Conservation (phyloP, 2,329 filamentous ascomycete genomes). For the Xylariales sp. region DNA sequence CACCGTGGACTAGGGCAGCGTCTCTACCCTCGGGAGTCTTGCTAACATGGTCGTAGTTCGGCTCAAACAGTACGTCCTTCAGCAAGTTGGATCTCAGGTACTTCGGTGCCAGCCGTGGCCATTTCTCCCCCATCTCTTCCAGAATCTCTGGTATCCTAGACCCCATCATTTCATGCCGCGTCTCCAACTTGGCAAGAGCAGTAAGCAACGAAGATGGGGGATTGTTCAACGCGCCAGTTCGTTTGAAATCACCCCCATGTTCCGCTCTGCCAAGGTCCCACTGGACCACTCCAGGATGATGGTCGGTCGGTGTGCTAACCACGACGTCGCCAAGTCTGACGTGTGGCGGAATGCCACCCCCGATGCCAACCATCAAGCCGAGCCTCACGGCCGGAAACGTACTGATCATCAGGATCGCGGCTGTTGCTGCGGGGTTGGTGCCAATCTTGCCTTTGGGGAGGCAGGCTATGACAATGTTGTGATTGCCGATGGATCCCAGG, state of each 20-base stretch:
- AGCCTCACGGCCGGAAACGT: conserved; percentile 30
- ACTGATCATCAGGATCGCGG: conserved; percentile 24
- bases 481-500: conserved; percentile 15
- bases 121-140: conserved; percentile 12
- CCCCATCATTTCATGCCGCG: conserved; percentile 10
- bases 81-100: conserved; percentile 14
- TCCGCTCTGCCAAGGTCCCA: conserved; percentile 20
- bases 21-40: not conserved
- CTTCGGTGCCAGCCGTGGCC: conserved; percentile 13
- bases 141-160: conserved; percentile 16
- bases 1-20: not conserved
- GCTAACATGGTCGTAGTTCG: conserved; percentile 7
- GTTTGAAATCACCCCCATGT: conserved; percentile 11
- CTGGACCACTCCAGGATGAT: conserved; percentile 18
- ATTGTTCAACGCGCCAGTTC: conserved; percentile 15
- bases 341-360: conserved; percentile 19
- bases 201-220: conserved; percentile 16
- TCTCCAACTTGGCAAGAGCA: conserved; percentile 1
- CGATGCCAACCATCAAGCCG: conserved; percentile 39
- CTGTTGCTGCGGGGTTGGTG: conserved; percentile 26
- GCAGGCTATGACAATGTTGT: conserved; percentile 20
- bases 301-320: conserved; percentile 13
- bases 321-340: conserved; percentile 23
- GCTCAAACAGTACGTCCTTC: conserved; percentile 14
- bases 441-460: conserved; percentile 25